Base-by-base conservation (phyloP, 2,329 filamentous ascomycete genomes). In the Paecilomyces sp. region DNA sequence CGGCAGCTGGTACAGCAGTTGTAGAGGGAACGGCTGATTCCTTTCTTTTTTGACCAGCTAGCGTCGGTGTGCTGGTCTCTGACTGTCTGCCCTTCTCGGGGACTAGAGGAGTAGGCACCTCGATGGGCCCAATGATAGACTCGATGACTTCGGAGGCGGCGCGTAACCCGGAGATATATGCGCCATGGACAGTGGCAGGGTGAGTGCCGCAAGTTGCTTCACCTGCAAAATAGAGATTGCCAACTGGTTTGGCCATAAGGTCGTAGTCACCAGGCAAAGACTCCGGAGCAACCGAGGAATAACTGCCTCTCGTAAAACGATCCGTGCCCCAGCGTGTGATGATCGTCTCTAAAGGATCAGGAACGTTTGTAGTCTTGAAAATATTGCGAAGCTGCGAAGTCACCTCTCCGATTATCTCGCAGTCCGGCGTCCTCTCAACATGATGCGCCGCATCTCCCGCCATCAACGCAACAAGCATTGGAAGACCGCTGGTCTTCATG, bases 181-280 rank as follows among this genome's bases (percentile, higher is more conserved):
- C 95, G 5, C 94, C 94, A 66, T 99, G 94, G 0, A 99, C 94
- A 1, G 94, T 99, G 33, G 95, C 94, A 12, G 95, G 94, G 71
- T 99, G 92, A 0, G 92, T 96, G 54, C 91, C 92, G 67, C 90
- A 97, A 0, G 95, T 99, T 62, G 96, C 94, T 75, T 99, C 94
- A 55, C 94, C 94, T 15, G 93, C 94, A 74, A 99, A 99, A 75
- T 93, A 91, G 8, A 99, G 79, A 64, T 95, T 96, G 33, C 91
- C 92, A 33, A 97, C 81, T 0, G 89, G 80, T 55, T 85, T 84
- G 1, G 94, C 91, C 90, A 99, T 96, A 33, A 86, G 80, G 71
- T 97, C 91, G 75, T 99, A 99, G 72, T 99, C 94, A 57, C 92
- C 89, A 1, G 89, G 85, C 57, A 86, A 83, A 75, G 96, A 93